Evolutionary conservation across 2,329 filamentous ascomycete genomes (phyloP), one percentile per base, ranked within the genome.

Genomic region (Chalara sp.): DNA sequence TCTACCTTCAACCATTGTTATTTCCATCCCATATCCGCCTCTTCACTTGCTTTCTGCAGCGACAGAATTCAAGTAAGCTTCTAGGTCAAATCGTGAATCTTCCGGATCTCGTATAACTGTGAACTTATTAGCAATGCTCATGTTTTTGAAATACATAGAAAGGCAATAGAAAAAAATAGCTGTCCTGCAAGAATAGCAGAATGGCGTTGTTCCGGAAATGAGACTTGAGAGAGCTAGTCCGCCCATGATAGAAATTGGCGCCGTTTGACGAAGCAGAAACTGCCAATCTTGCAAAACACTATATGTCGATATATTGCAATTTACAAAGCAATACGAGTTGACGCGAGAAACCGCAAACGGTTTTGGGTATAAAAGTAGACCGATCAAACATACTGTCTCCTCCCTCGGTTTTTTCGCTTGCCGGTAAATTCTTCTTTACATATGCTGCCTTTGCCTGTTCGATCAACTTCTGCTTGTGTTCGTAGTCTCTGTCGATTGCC

Each of bases 401-500:
- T 61, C 67, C 64, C 46, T 61, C 60, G 37, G 58, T 56, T 53
- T 62, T 62, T 35, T 55, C 59, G 58, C 71, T 69, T 60, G 72
- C 65, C 51, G 80, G 78, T 56, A 70, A 61, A 65, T 81, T 85
- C 78, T 86, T 88, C 82, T 86, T 93, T 65, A 80, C 78, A 73
- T 85, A 99, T 73, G 93, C 91, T 53, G 84, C 82, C 83, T 95
- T 96, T 61, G 93, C 93, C 74, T 96, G 80, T 65, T 87, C 76
- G 77, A 99, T 97, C 78, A 97, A 79, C 63, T 84, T 81, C 74
- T 90, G 81, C 80, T 97, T 95, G 74, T 89, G 86, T 68, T 91
- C 79, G 70, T 92, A 97, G 70, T 96, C 89, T 68, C 83, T 82
- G 72, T 95, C 76, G 64, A 81, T 79, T 63, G 84, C 81, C 61